Base-by-base conservation (phyloP, 2,329 filamentous ascomycete species). In the Clathrospora elynae region DNA sequence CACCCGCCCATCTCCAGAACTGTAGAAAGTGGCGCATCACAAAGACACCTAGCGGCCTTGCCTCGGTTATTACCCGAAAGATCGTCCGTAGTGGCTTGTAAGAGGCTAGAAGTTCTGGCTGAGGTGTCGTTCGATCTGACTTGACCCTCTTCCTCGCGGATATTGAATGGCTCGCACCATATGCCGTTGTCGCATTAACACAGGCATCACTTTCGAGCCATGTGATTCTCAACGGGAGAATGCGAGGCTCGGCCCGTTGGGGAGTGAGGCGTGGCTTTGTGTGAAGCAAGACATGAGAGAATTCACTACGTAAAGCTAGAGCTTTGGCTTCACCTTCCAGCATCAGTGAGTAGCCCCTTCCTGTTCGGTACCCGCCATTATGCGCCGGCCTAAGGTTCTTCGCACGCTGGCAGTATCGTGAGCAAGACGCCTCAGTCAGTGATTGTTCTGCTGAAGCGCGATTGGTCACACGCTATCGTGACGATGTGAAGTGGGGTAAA, bases 91-190 rank as follows among this genome's bases (percentile, higher is more conserved):
- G n/a, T n/a, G n/a, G n/a, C n/a, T n/a, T n/a, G n/a, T n/a, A n/a
- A n/a, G n/a, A n/a, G n/a, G n/a, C n/a, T n/a, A n/a, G 23, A 42
- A n/a, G 18, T 18, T 25, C 31, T 32, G 33, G 38, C 43, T 37
- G 28, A 33, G 42, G 28, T 33, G 18, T 28, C 33, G 26, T 14
- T 36, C 29, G 34, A 42, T n/a, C n/a, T n/a, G n/a, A n/a, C n/a
- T n/a, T n/a, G n/a, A n/a, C n/a, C n/a, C n/a, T n/a, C n/a, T n/a
- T n/a, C n/a, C n/a, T n/a, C 33, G 28, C 14, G 43, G 18, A 20
- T 46, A 16, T 22, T 30, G 29, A 33, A 36, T 37, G 43, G 23
- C 11, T 35, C 22, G 17, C 22, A 13, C 32, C 22, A 20, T 35
- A 20, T 36, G 32, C 23, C 23, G 18, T 17, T 13, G 19, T 12